Conservation (phyloP, 208 protist genomes). For the Angomonas deanei region DNA sequence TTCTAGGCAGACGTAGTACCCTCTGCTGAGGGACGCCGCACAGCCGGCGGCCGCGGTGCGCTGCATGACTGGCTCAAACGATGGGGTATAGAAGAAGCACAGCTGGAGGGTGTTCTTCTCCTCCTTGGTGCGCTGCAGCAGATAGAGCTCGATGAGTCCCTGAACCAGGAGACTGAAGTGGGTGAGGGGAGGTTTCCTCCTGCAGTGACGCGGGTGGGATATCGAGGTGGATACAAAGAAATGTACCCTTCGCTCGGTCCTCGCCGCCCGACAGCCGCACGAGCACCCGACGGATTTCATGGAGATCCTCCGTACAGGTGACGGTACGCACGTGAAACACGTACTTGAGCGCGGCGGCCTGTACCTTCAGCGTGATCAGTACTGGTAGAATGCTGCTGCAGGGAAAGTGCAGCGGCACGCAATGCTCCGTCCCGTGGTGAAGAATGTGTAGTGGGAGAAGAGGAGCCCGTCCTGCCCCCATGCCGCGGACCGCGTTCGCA, state of each 20-base stretch:
- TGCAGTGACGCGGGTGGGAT: neutral
- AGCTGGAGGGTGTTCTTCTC: neutral
- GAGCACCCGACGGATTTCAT: neutral
- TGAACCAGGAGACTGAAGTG: neutral
- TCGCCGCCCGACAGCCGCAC: neutral
- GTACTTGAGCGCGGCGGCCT: neutral
- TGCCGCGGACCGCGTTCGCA: neutral
- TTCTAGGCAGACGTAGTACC: conserved; percentile 7
- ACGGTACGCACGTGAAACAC: neutral
- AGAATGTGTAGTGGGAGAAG: neutral
- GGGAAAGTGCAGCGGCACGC: neutral
- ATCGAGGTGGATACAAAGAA: neutral
- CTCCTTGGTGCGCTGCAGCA: neutral
- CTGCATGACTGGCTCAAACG: neutral
- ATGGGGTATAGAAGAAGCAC: neutral
- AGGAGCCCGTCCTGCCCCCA: neutral
- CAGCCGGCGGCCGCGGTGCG: neutral
- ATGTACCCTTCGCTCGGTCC: neutral
- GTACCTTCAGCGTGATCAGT: neutral
- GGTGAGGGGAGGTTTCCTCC: neutral
- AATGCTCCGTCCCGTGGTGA: neutral
- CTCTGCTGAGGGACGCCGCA: neutral
- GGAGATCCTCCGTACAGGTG: neutral
- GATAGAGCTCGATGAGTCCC: neutral
- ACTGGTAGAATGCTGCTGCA: neutral